Evolutionary conservation across 1,139 yeast genomes (phyloP).

Genomic region (Yamadazyma atlantica): DNA sequence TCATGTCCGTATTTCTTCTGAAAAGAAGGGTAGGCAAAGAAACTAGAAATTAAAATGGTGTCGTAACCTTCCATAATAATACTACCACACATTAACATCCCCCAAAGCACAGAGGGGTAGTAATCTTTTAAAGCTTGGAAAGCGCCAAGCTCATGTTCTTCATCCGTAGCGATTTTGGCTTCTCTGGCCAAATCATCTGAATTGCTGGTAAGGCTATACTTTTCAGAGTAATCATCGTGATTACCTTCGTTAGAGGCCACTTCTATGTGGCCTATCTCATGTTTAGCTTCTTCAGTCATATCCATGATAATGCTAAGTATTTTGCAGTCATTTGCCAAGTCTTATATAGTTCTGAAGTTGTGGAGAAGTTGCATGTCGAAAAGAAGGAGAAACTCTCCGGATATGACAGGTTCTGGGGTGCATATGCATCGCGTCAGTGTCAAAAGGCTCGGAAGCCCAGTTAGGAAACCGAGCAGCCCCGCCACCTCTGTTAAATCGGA

Average conservation of each 20-base stretch:
- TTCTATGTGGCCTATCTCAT: conserved; percentile 7
- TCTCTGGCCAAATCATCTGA: conserved; percentile 6
- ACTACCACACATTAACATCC: conserved; percentile 38
- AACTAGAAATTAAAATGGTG: conserved; percentile 32
- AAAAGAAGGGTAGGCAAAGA: conserved; percentile 45
- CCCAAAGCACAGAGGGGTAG: conserved; percentile 46
- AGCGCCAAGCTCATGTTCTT: conserved; percentile 19
- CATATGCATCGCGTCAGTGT: neutral
- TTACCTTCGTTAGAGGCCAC: conserved; percentile 1
- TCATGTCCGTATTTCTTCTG: conserved; percentile 34
- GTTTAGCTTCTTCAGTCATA: neutral
- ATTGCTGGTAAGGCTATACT: neutral
- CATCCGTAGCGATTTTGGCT: conserved; percentile 19
- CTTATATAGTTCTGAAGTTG: neutral
- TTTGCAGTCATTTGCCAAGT: conserved; percentile 1
- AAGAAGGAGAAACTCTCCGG: no score
- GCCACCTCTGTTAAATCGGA: no score
- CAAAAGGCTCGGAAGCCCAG: no score
- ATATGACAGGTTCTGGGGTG: neutral
- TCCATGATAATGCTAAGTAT: neutral
- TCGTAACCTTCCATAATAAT: conserved; percentile 53
- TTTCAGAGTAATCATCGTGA: conserved; percentile 3
- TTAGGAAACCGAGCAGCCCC: no score
- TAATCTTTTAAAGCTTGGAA: conserved; percentile 15
- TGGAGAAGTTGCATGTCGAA: neutral